Percentiles rank a stretch among this genome's conserved stretches.
Conservation (phyloP, 495 filamentous ascomycete genomes). For the Podospora fimiseda region DNA sequence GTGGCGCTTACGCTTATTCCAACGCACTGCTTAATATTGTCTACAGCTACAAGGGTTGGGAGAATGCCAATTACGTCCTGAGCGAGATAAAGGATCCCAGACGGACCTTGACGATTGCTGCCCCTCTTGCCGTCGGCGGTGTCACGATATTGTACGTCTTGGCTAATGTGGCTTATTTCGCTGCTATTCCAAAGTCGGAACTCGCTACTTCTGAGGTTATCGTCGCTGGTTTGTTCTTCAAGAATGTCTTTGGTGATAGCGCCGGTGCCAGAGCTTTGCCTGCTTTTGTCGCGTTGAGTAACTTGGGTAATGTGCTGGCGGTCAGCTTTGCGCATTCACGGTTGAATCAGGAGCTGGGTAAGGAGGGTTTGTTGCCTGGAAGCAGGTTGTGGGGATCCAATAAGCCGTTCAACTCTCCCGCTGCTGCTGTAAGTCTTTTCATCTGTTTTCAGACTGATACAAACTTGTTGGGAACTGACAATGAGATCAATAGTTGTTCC, state of each 20-base stretch:
- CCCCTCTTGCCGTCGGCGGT: constrained; percentile 49
- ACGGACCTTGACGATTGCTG: constrained; percentile 56
- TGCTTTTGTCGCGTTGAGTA: constrained; percentile 52
- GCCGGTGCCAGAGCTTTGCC: neutral
- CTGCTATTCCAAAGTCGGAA: constrained; percentile 38
- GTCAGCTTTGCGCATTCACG: constrained; percentile 50
- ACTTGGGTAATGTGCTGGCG: constrained; percentile 52
- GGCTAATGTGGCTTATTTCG: constrained; percentile 55
- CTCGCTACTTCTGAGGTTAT: constrained; percentile 43
- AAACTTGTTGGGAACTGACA: neutral
- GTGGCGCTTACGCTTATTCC: constrained; percentile 38
- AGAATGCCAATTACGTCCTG: constrained; percentile 47
- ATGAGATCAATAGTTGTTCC: constrained; percentile 26
- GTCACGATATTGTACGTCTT: constrained; percentile 57
- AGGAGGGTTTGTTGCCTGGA: neutral
- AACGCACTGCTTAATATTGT: constrained; percentile 45
- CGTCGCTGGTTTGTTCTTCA: constrained; percentile 43
- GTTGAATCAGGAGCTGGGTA: constrained; percentile 61
- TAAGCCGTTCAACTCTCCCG: constrained; percentile 50
- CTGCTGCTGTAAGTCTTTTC: constrained; percentile 30
- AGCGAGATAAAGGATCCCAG: constrained; percentile 54
- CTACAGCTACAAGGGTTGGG: constrained; percentile 44
- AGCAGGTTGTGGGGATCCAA: constrained; percentile 35
- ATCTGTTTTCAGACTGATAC: neutral
- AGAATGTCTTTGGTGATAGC: constrained; percentile 36